A percentile compares a stretch with the other conserved stretches of the same genome.
Conservation (phyloP, 495 filamentous ascomycete species). For the Neurospora sp. region DNA sequence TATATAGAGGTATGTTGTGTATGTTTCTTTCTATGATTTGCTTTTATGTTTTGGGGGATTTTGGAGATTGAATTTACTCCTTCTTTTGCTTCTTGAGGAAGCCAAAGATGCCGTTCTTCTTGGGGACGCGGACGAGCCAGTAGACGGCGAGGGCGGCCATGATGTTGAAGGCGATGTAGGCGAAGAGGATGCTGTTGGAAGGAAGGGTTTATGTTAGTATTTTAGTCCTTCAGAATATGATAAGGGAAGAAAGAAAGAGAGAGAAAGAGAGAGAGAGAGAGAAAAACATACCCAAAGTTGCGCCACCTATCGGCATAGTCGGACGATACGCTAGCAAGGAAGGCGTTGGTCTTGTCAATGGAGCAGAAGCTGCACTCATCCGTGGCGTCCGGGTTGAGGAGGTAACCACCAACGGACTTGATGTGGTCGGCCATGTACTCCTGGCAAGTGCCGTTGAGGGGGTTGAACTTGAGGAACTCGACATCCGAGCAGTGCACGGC, state of each 20-base stretch:
- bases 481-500: slow-evolving; percentile 47
- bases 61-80: slow-evolving; percentile 3
- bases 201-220: slow-evolving; percentile 9
- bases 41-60: too few relatives aligned
- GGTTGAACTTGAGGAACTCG: slow-evolving; percentile 48
- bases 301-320: slow-evolving; percentile 52
- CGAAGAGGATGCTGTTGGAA: slow-evolving; percentile 44
- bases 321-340: slow-evolving; percentile 40
- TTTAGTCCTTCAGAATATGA: background rate
- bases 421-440: slow-evolving; percentile 48
- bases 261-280: background rate
- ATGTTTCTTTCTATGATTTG: background rate
- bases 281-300: slow-evolving; percentile 47
- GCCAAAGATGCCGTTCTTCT: slow-evolving; percentile 32
- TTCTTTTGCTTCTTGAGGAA: slow-evolving; percentile 19
- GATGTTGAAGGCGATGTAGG: slow-evolving; percentile 70
- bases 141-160: slow-evolving; percentile 62
- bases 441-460: slow-evolving; percentile 42
- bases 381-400: slow-evolving; percentile 42
- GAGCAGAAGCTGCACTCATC: slow-evolving; percentile 52
- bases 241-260: background rate
- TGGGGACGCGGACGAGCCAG: slow-evolving; percentile 70
- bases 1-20: too few relatives aligned
- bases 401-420: slow-evolving; percentile 34
- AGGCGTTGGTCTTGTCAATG: slow-evolving; percentile 50